phyloP scores from a whole-genome alignment of 352 stramenopile genomes.

The Pythium biforme region DNA sequence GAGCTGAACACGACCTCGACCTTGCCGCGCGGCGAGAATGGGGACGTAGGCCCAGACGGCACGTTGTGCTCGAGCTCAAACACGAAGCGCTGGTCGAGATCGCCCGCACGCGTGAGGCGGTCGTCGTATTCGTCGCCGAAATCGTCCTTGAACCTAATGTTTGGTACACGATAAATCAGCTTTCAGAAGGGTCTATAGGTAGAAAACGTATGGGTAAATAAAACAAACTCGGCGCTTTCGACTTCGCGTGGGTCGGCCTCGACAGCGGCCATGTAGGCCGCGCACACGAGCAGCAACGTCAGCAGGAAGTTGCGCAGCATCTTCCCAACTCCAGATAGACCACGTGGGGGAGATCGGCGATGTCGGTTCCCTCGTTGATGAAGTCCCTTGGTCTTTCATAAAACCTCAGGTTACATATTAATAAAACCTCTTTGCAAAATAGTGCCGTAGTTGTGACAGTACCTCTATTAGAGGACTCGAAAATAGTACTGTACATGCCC shows the following conservation, averaged over 20 bases:
- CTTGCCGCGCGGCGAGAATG: constrained; percentile 49
- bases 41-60: constrained; percentile 16
- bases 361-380: background rate
- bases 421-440: constrained; percentile 21
- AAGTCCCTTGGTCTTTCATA: background rate
- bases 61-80: constrained; percentile 72
- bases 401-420: too few relatives aligned
- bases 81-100: constrained; percentile 46
- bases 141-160: constrained; percentile 56
- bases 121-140: constrained; percentile 70
- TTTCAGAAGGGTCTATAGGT: background rate
- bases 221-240: constrained; percentile 58
- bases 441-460: background rate
- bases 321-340: too few relatives aligned
- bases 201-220: background rate
- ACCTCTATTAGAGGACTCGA: background rate
- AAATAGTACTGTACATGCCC: constrained; percentile 7
- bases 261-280: constrained; percentile 17
- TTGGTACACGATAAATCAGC: constrained; percentile 16
- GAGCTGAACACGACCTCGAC: constrained; percentile 63
- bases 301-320: constrained; percentile 31
- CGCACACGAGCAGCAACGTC: constrained; percentile 33
- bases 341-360: background rate
- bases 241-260: constrained; percentile 55
- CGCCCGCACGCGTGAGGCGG: constrained; percentile 29